These are phyloP conservation scores for Pseudoscleropodium purum DNA, from an alignment of 225 moss, liverwort and hornwort genomes.

Conservation along the genomic window DNA sequence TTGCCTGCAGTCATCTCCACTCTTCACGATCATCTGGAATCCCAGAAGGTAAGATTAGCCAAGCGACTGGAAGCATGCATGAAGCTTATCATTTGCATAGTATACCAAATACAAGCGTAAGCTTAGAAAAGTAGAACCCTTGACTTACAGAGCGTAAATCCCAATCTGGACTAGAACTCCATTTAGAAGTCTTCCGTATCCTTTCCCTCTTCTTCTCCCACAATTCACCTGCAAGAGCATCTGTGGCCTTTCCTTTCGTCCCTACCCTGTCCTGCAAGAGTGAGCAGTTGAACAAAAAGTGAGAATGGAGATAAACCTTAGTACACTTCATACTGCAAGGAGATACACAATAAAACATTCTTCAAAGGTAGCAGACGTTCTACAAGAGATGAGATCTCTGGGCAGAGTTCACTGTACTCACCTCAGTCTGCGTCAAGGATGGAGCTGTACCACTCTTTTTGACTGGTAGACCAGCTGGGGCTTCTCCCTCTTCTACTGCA, in stretches of 20 bases:
- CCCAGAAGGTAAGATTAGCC: neutral
- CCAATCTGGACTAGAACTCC: constrained; percentile 79
- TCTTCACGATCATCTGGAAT: constrained; percentile 97
- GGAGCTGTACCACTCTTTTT: constrained; percentile 78
- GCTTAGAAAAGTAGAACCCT: neutral
- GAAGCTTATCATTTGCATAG: neutral
- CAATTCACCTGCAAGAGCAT: constrained; percentile 94
- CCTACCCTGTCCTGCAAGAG: constrained; percentile 64
- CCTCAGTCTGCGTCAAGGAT: constrained; percentile 66
- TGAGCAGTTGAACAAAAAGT: constrained; percentile 4
- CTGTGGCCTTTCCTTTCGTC: constrained; percentile 71
- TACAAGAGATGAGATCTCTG: neutral
- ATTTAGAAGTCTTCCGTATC: constrained; percentile 75
- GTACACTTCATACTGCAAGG: neutral
- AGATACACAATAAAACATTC: neutral
- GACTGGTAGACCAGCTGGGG: constrained; percentile 91
- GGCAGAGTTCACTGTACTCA: neutral
- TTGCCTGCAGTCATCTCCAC: constrained; percentile 99
- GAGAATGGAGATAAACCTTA: neutral
- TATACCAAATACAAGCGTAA: neutral
- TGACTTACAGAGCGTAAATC: constrained; percentile 85
- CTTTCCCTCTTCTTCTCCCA: constrained; percentile 93
- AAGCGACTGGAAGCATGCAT: neutral
- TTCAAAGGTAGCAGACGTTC: neutral
- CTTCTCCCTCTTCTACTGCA: constrained; percentile 96